Conservation (phyloP, 805 yeast species). For the Candida ortonii region DNA sequence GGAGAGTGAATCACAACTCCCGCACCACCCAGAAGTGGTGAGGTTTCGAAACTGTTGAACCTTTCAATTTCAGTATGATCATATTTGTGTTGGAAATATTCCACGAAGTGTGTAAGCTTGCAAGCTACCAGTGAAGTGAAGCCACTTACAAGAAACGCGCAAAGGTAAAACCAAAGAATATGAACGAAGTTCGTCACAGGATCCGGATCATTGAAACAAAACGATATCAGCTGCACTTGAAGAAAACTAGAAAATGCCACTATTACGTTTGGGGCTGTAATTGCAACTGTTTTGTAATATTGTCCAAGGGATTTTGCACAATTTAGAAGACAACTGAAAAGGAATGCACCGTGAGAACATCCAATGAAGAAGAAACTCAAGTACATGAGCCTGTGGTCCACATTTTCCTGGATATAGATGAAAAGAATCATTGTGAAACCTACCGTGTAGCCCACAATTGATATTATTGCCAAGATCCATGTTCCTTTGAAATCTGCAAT, state of each 20-base stretch:
- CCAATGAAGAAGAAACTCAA: constrained; percentile 60
- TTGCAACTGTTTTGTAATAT: constrained; percentile 68
- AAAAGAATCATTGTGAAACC: constrained; percentile 54
- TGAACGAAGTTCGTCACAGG: constrained; percentile 20
- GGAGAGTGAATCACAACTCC: constrained; percentile 30
- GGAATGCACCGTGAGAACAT: constrained; percentile 64
- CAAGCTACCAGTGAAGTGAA: constrained; percentile 28
- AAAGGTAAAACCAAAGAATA: constrained; percentile 23
- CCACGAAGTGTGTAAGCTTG: constrained; percentile 28
- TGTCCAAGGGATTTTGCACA: constrained; percentile 77
- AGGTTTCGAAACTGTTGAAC: constrained; percentile 32
- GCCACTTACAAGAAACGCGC: constrained; percentile 16
- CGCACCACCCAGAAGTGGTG: constrained; percentile 34
- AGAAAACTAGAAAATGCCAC: constrained; percentile 33
- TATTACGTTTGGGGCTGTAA: constrained; percentile 68
- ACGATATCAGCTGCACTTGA: constrained; percentile 27
- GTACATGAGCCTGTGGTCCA: constrained; percentile 39
- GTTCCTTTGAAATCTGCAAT: constrained; percentile 82
- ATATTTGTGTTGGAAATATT: constrained; percentile 24
- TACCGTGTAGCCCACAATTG: constrained; percentile 60
- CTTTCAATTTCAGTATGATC: constrained; percentile 24
- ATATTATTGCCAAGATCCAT: constrained; percentile 59
- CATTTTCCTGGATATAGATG: constrained; percentile 29
- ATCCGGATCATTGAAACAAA: constrained; percentile 18
- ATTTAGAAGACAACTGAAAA: constrained; percentile 66